Evolutionary conservation across 2,329 filamentous ascomycete genomes (phyloP), one percentile per base, ranked within the genome.

Genomic region (Colletotrichum tropicicola): DNA sequence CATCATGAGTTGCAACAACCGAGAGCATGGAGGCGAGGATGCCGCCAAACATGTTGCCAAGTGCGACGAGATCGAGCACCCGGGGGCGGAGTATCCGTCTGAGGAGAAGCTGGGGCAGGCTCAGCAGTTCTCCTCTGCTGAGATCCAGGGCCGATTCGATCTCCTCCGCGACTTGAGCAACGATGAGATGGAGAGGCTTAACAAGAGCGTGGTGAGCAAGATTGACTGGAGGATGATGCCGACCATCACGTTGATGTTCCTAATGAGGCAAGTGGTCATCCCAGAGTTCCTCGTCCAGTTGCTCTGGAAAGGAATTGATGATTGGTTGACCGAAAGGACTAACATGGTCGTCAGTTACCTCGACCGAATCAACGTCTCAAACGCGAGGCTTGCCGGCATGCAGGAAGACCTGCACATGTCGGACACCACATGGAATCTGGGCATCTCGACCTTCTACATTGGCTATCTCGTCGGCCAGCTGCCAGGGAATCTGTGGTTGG

Each of bases 331-430:
- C 13, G 10, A 6, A 5, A 43, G 1, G 12, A 28, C 59, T 61
- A 45, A 55, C 21, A 65, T 23, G 39, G 17, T 28, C 0, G 2
- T 79, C 30, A 83, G 80, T 68, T 84, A 84, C 69, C 76, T 85
- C 55, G 82, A 84, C 67, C 75, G 82, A 51, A 83, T 82, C 41
- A 85, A 85, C 69, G 80, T 85, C 49, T 82, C 80, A 54, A 79
- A 79, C 66, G 77, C 77, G 8, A 72, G 75, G 49, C 72, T 79
- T 19, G 74, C 74, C 15, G 75, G 75, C 3, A 70, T 79, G 45
- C 71, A 76, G 59, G 59, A 69, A 17, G 76, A 78, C 59, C 71
- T 82, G 4, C 25, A 66, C n/a, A 74, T 80, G 64, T 68, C 54
- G 25, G 70, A 75, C 44, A 74, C 70, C 2, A 69, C 77, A 32